Evolutionary conservation across 169 alveolate genomes (phyloP), one percentile per base, ranked within the genome.

Genomic region (Eimeria brunetti): DNA sequence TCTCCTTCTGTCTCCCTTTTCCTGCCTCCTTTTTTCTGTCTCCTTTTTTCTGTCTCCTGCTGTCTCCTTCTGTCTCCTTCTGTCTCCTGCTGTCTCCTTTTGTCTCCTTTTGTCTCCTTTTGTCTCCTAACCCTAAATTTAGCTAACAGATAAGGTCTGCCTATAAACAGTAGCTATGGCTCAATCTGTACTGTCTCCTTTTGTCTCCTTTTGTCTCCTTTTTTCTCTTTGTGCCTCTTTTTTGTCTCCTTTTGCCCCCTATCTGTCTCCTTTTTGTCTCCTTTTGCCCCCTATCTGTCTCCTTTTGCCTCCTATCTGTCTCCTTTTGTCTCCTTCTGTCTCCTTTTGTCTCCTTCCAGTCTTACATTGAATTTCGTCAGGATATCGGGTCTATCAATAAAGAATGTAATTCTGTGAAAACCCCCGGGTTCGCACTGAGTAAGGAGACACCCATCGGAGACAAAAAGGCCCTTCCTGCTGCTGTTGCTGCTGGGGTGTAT

Each of bases 351-450:
- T 27, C 38, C 76, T 8, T 67, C 44, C 30, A 71, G 6, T 2
- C 83, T 41, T 30, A 96, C 98, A 76, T 94, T 97, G 95, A 96
- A 98, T 30, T 96, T 97, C 64, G 98, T 93, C 96, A 98, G 97
- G 60, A 98, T 98, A 78, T 98, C 99, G 16, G 99, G 99, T 75
- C 99, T 94, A 69, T 98, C 99, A 76, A 98, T 89, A 96, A 91
- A 98, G 94, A 94, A 98, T 24, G 99, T 98, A 33, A 98, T 98
- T 60, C 98, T 96, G 46, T 99, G 95, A 88, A 98, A 98, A 0
- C 99, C 99, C 58, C 97, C 97, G 2, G 99, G 97, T 91, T 98
- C 99, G 84, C 99, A 97, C 93, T 98, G 99, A 0, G 99, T 97
- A 38, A 97, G 96, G 73, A 98, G 97, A 11, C 97, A 64, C 38